These are phyloP conservation scores for Umbelopsis ramanniana DNA, from an alignment of 192 early-diverging fungal species.

Conservation along the genomic window DNA sequence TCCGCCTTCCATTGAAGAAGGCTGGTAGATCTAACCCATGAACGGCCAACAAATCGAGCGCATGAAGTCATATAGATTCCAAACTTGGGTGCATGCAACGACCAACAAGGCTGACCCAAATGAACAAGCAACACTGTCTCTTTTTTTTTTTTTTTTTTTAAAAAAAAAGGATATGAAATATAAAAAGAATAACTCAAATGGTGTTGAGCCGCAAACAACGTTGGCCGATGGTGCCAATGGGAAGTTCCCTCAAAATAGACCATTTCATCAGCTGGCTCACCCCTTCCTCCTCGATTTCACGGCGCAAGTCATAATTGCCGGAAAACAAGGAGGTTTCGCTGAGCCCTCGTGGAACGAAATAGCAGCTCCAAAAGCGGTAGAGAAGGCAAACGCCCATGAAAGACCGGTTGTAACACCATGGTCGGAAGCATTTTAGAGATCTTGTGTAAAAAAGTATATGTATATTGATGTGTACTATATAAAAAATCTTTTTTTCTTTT, in stretches of 20 bases:
- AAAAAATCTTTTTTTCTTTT: neutral
- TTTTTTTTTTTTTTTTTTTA: no score
- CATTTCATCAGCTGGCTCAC: neutral
- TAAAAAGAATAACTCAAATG: no score
- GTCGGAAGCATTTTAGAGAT: neutral
- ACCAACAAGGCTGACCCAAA: no score
- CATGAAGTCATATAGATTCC: no score
- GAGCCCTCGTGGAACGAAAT: neutral
- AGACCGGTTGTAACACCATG: neutral
- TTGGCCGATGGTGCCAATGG: no score
- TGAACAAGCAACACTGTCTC: no score
- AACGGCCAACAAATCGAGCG: no score
- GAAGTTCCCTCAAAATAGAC: neutral
- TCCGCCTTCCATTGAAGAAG: no score
- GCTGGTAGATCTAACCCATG: no score
- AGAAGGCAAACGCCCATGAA: neutral
- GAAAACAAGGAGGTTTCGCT: neutral
- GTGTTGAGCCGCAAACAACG: no score
- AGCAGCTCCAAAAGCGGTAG: neutral
- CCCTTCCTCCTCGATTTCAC: neutral
- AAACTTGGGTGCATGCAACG: no score
- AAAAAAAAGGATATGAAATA: no score
- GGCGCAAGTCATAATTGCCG: neutral
- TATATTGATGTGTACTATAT: conserved; percentile 15
- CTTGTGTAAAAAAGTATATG: neutral